Evolutionary conservation across 306 rosid genomes (phyloP).

Genomic region (Lathyrus aphaca): DNA sequence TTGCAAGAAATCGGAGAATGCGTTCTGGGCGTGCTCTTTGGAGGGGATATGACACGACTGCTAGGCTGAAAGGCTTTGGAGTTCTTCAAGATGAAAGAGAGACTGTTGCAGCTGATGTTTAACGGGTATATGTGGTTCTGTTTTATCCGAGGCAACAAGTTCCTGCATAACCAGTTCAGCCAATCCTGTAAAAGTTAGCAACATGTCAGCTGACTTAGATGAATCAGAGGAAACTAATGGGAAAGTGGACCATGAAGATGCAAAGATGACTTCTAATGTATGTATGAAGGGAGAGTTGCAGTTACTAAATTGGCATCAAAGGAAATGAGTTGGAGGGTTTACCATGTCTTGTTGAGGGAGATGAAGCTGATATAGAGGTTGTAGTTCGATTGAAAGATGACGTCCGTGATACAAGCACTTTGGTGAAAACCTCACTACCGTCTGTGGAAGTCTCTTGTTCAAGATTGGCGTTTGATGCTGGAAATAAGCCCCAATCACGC

Average conservation of each 20-base stretch:
- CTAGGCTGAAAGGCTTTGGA: too few relatives aligned
- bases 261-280: conserved; percentile 42
- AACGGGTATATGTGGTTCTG: conserved; percentile 67
- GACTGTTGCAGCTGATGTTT: conserved; percentile 74
- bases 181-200: conserved; percentile 45
- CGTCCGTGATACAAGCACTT: conserved; percentile 47
- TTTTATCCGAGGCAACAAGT: conserved; percentile 67
- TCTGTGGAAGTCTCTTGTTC: conserved; percentile 49
- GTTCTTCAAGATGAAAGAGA: too few relatives aligned
- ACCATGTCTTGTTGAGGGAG: too few relatives aligned
- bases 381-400: conserved; percentile 37
- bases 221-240: conserved; percentile 42
- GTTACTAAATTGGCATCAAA: too few relatives aligned
- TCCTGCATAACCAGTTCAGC: conserved; percentile 66
- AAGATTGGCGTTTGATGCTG: conserved; percentile 46
- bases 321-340: too few relatives aligned
- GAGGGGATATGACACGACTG: too few relatives aligned
- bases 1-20: too few relatives aligned
- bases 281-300: conserved; percentile 40
- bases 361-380: conserved; percentile 42
- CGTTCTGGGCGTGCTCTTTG: too few relatives aligned
- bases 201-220: conserved; percentile 40
- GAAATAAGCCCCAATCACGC: too few relatives aligned
- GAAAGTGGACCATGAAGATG: conserved; percentile 38
- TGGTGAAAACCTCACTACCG: conserved; percentile 42